Percentiles rank a stretch among this genome's conserved stretches.
These are phyloP conservation scores for Besnoitia besnoiti DNA, from an alignment of 169 alveolate species.

Conservation along the genomic window DNA sequence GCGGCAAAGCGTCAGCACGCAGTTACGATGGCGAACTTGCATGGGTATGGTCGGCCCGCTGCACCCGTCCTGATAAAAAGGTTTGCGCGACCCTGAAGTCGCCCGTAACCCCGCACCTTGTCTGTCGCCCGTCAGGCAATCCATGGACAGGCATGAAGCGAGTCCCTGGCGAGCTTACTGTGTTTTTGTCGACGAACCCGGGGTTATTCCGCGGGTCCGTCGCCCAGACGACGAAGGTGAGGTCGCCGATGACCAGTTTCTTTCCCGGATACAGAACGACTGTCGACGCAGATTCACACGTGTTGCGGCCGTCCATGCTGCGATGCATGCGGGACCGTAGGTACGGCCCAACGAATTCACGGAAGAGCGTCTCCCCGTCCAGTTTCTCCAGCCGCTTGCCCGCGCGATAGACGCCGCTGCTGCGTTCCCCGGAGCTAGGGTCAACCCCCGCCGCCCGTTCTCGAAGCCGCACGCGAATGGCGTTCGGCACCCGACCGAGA, in stretches of 20 bases:
- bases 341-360: conserved; percentile 60
- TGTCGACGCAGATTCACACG: conserved; percentile 43
- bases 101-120: not conserved
- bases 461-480: not conserved
- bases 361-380: conserved; percentile 20
- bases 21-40: too few species aligned
- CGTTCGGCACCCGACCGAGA: not conserved
- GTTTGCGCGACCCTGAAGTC: too few species aligned
- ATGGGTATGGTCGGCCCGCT: too few species aligned
- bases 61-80: too few species aligned
- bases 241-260: conserved; percentile 60
- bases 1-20: not conserved
- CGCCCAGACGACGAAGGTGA: conserved; percentile 71
- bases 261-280: conserved; percentile 68
- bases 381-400: not conserved
- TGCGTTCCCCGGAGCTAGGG: not conserved
- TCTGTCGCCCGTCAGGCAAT: not conserved
- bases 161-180: conserved; percentile 58
- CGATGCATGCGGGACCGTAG: not conserved
- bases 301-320: not conserved
- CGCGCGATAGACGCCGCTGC: not conserved
- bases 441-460: not conserved
- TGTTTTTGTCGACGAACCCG: conserved; percentile 67
- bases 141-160: too few species aligned
- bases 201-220: conserved; percentile 70